Base-by-base conservation (phyloP, 352 stramenopile species). In the Phytophthora constricta region DNA sequence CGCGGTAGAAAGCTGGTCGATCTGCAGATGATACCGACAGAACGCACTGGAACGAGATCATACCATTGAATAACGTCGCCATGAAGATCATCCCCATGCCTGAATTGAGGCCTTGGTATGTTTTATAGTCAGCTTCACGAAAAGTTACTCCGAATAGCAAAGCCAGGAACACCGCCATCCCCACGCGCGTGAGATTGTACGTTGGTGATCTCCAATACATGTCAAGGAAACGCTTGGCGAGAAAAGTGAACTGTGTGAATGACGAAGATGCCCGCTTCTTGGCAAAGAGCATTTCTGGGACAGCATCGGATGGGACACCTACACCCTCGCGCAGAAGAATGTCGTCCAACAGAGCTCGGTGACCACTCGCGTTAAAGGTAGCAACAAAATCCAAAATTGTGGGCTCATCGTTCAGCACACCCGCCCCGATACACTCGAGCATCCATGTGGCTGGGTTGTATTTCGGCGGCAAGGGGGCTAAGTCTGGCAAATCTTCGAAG, bases 51-150 rank as follows among this genome's bases (percentile, higher is more conserved):
- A 96, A 85, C 39, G 78, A 85, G 20, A 92, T 89, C 51, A 96
- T 82, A n/a, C 80, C 76, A 26, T 93, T 86, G 66, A 98, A 98
- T 28, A 93, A 54, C 16, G 91, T 92, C 1, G 84, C 76, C 14
- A 91, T 72, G 70, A 96, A 98, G 43, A 97, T 90, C 33, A 97
- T 88, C 5, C 88, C 86, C 42, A 97, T 65, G 33, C 81, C 82
- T 5, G 60, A 73, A 58, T 88, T 87, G 7, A 80, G 48, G 10
- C 80, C 82, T 42, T 81, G 71, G 63, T 80, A 88, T 19, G 76
- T 66, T 17, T 58, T 65, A 56, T 79, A 86, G 28, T 87, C 55
- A 1, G 72, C 47, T 34, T 79, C 58, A 25, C 72, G n/a, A 46
- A 89, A 97, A 5, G 91, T 72, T 0, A 91, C 72, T 5, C 77